Evolutionary conservation across 176 grass and related monocot genomes (phyloP).

Genomic region (Miscanthus lutarioriparius): DNA sequence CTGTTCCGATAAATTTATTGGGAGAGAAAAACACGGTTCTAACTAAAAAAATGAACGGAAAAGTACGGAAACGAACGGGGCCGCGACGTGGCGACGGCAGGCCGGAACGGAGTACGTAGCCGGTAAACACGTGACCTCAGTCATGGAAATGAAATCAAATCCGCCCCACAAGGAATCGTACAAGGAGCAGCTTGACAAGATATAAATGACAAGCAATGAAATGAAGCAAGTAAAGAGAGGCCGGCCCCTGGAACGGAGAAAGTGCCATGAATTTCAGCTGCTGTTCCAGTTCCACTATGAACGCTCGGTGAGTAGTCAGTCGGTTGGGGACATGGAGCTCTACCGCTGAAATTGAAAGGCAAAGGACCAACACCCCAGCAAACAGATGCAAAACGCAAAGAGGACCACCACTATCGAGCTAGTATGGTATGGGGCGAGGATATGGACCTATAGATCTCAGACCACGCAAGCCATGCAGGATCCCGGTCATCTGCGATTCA

Average conservation of each 20-base stretch:
- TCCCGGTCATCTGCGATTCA: background rate
- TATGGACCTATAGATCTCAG: background rate
- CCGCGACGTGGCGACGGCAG: no score
- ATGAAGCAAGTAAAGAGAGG: background rate
- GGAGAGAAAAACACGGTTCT: no score
- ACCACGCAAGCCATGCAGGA: background rate
- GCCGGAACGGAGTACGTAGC: no score
- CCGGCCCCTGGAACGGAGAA: background rate
- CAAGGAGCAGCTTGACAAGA: background rate
- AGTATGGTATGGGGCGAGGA: background rate
- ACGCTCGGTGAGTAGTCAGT: no score
- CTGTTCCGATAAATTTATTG: no score
- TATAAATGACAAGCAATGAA: no score
- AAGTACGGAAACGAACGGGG: no score
- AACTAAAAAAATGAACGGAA: no score
- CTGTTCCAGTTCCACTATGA: background rate
- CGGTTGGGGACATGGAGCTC: background rate
- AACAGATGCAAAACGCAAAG: background rate
- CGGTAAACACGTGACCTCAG: background rate
- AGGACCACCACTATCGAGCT: background rate
- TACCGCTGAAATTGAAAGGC: background rate
- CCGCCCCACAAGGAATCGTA: background rate
- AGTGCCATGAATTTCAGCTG: constrained; percentile 3
- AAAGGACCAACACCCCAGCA: background rate
- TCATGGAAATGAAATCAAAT: background rate